Conservation (phyloP, 2,329 filamentous ascomycete genomes). For the Drechslerella dactyloides region DNA sequence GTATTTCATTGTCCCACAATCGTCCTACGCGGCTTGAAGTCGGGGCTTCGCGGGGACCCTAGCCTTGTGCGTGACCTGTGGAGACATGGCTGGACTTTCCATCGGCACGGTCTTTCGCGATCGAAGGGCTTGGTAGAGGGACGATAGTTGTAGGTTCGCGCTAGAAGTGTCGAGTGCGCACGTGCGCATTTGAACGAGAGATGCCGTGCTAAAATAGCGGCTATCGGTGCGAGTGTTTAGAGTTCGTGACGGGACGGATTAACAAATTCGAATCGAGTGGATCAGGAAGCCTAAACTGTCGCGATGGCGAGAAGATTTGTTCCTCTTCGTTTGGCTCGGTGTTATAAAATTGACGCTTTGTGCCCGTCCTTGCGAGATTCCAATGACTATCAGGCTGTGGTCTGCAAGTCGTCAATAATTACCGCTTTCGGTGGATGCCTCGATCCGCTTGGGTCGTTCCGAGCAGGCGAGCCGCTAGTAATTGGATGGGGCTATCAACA, state of each 20-base stretch:
- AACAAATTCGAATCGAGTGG: neutral
- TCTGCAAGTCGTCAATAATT: conserved; percentile 5
- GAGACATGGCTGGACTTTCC: conserved; percentile 27
- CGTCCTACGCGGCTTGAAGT: no score
- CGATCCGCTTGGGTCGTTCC: neutral
- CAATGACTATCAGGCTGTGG: conserved; percentile 5
- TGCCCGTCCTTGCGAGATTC: conserved; percentile 31
- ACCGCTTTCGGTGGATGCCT: conserved; percentile 6
- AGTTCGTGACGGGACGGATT: no score
- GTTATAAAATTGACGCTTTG: conserved; percentile 12
- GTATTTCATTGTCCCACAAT: no score
- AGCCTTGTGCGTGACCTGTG: neutral
- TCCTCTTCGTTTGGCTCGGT: neutral
- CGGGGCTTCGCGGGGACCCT: no score
- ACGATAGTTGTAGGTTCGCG: neutral
- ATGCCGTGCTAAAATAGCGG: neutral
- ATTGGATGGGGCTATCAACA: no score
- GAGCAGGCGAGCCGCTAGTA: no score
- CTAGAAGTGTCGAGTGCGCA: neutral
- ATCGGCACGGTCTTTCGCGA: conserved; percentile 20
- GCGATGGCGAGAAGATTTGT: conserved; percentile 5
- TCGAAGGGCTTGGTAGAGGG: conserved; percentile 25
- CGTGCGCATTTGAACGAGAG: neutral
- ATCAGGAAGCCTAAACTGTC: neutral
- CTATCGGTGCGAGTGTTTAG: no score